These are phyloP conservation scores for Fraxinus baroniana DNA, from an alignment of 305 asterid species.

Conservation along the genomic window DNA sequence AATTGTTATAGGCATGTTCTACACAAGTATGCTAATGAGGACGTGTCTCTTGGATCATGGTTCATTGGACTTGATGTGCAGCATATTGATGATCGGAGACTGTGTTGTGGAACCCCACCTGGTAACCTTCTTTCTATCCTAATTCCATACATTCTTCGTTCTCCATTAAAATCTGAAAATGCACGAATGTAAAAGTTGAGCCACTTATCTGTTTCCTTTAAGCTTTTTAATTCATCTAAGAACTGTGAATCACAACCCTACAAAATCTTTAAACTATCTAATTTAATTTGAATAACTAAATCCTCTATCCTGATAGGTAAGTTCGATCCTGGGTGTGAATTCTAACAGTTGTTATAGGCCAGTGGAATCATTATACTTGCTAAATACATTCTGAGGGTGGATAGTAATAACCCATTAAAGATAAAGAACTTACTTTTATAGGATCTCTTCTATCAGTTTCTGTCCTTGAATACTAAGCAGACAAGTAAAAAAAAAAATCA, in stretches of 20 bases:
- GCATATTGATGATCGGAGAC: constrained; percentile 77
- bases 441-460: background rate
- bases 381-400: background rate
- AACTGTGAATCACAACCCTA: background rate
- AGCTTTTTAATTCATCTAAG: background rate
- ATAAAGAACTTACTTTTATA: background rate
- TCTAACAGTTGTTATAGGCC: background rate
- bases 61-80: constrained; percentile 85
- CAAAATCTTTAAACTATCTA: background rate
- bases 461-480: background rate
- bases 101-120: constrained; percentile 92
- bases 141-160: background rate
- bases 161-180: background rate
- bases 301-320: background rate
- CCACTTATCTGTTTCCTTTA: background rate
- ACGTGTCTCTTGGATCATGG: constrained; percentile 93
- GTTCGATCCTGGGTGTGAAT: background rate
- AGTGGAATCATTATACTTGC: background rate
- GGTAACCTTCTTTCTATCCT: constrained; percentile 38
- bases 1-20: constrained; percentile 61
- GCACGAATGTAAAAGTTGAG: background rate
- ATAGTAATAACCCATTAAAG: background rate
- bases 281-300: background rate
- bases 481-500: background rate
- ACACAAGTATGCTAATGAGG: constrained; percentile 92